Evolutionary conservation across 179 eudicot species (phyloP).

Genomic region (Gypsophila paniculata): DNA sequence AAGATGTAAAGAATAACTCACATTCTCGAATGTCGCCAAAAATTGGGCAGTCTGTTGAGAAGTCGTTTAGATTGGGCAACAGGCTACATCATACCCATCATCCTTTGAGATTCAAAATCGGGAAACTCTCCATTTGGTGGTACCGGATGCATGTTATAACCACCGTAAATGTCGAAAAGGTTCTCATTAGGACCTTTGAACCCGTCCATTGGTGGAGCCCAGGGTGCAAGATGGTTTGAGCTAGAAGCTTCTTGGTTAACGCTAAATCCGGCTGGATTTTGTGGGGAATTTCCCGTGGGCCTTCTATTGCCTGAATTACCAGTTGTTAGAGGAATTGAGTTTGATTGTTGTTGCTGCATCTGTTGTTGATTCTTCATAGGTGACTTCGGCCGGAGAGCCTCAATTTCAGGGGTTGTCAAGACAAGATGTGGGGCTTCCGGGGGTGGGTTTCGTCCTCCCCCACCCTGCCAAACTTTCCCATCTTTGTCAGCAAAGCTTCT

Average conservation of each 20-base stretch:
- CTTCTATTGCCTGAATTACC: constrained; percentile 49
- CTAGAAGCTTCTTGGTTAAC: constrained; percentile 57
- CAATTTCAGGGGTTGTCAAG: constrained; percentile 82
- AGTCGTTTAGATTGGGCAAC: neutral
- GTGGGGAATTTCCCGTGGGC: constrained; percentile 55
- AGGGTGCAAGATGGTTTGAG: constrained; percentile 50
- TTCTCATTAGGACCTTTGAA: constrained; percentile 47
- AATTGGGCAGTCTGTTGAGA: neutral
- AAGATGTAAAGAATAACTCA: neutral
- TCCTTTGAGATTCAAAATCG: constrained; percentile 60
- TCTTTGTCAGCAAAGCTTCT: constrained; percentile 77
- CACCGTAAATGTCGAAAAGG: constrained; percentile 66
- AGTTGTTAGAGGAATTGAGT: constrained; percentile 54
- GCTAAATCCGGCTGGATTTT: constrained; percentile 34
- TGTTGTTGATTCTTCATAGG: constrained; percentile 96
- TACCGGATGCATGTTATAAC: constrained; percentile 44
- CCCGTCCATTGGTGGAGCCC: constrained; percentile 51
- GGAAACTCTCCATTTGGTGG: constrained; percentile 45
- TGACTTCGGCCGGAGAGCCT: constrained; percentile 86
- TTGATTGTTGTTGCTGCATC: constrained; percentile 66
- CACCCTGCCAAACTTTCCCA: constrained; percentile 96
- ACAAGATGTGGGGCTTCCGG: constrained; percentile 96
- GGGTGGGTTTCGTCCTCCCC: constrained; percentile 94
- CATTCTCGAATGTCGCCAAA: neutral
- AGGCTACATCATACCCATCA: constrained; percentile 53